Conservation (phyloP, 192 early-diverging fungal species). For the Podochytrium sp. region DNA sequence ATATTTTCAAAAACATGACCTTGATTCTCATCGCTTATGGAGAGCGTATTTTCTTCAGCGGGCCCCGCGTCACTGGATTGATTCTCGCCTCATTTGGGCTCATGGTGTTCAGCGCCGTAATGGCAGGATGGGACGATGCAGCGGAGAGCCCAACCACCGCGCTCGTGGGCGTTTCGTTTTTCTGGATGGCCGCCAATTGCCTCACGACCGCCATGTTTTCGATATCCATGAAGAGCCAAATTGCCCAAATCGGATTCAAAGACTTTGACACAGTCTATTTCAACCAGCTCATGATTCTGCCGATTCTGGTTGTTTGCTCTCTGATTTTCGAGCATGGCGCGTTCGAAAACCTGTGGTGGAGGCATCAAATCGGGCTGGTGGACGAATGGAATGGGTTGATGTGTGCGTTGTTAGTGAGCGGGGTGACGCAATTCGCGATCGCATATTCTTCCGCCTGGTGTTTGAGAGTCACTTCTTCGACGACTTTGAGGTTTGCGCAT, state of each 20-base stretch:
- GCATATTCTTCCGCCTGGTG: no score
- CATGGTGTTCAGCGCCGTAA: constrained; percentile 80
- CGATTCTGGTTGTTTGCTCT: constrained; percentile 55
- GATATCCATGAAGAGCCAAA: constrained; percentile 87
- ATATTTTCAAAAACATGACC: constrained; percentile 98
- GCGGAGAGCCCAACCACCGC: neutral
- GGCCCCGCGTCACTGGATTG: constrained; percentile 73
- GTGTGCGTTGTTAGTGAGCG: no score
- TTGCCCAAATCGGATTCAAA: constrained; percentile 88
- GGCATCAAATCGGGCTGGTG: no score
- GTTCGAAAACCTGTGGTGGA: constrained; percentile 8
- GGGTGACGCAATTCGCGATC: no score
- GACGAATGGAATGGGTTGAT: no score
- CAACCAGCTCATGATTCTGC: constrained; percentile 91
- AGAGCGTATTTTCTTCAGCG: constrained; percentile 85
- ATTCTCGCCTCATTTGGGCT: constrained; percentile 44
- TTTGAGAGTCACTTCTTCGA: no score
- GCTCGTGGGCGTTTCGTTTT: constrained; percentile 35
- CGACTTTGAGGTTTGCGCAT: no score
- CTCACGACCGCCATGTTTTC: constrained; percentile 84
- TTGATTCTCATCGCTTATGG: constrained; percentile 97
- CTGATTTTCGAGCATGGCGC: constrained; percentile 45
- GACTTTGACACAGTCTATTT: constrained; percentile 99
- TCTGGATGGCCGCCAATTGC: constrained; percentile 95
- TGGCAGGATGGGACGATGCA: constrained; percentile 70